Percentiles rank a stretch among this genome's conserved stretches.
Conservation (phyloP, 2,329 filamentous ascomycete species). For the Amphichorda felina region DNA sequence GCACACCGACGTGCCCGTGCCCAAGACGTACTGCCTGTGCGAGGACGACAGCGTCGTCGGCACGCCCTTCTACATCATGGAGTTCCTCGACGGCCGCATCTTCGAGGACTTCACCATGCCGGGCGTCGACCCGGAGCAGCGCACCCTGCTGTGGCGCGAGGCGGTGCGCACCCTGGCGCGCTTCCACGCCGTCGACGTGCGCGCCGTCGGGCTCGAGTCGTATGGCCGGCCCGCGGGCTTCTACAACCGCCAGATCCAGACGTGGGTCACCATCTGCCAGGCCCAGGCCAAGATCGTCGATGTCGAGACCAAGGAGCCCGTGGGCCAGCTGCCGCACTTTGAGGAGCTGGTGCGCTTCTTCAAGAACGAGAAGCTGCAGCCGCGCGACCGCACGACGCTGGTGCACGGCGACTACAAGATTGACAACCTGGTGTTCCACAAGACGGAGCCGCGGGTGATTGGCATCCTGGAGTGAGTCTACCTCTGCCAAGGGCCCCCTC, state of each 20-base stretch:
- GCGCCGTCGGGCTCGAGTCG: constrained; percentile 51
- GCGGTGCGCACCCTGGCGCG: constrained; percentile 75
- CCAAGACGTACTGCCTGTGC: constrained; percentile 73
- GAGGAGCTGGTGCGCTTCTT: constrained; percentile 74
- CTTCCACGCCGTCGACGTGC: constrained; percentile 65
- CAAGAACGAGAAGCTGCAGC: constrained; percentile 54
- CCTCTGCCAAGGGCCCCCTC: too few species aligned
- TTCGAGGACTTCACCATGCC: constrained; percentile 82
- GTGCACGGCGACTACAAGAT: constrained; percentile 98
- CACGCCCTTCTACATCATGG: constrained; percentile 95
- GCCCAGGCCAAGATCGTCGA: constrained; percentile 69
- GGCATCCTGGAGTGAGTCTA: constrained; percentile 78
- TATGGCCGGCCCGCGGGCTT: constrained; percentile 71
- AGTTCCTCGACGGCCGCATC: constrained; percentile 86
- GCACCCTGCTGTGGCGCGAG: constrained; percentile 73
- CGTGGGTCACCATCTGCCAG: constrained; percentile 66
- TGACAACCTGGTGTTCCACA: constrained; percentile 82
- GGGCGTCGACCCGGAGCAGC: constrained; percentile 53
- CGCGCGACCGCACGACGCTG: constrained; percentile 64
- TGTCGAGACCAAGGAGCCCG: constrained; percentile 60
- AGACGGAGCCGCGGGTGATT: constrained; percentile 76
- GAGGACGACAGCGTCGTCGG: constrained; percentile 71
- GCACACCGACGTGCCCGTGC: constrained; percentile 72
- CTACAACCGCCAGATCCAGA: constrained; percentile 76
- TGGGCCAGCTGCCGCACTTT: constrained; percentile 77